Evolutionary conservation across 2,329 filamentous ascomycete species (phyloP), one percentile per base, ranked within the genome.

Genomic region (Dactylonectria macrodidyma): DNA sequence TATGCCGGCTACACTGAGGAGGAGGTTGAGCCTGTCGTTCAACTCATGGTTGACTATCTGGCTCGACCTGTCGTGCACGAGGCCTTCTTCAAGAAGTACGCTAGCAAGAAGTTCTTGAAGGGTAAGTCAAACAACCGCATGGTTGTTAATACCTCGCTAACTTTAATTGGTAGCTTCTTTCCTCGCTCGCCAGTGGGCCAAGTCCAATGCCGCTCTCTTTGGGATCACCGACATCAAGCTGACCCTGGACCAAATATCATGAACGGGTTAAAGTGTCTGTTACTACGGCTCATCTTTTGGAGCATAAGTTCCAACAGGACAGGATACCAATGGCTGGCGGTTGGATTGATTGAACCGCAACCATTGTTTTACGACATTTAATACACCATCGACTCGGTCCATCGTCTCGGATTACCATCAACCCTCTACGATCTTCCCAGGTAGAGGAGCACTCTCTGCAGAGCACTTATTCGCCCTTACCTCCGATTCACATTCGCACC

Each of bases 11-110:
- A 98, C 82, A 92, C 89, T 3, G 95, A 98, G 81, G 91, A 95
- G 54, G 94, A 99, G 82, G 95, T 99, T 74, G 90, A 95, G 80
- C 95, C 95, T 11, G 93, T 98, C 47, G 94, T 97, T 78, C 89
- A 92, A 76, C 88, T 98, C 68, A 98, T 99, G 95, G 91, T 99
- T 69, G 95, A 99, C 81, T 99, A 99, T 80, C 91, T 99, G 46
- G 93, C 93, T 66, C 91, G 93, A 12, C 96, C 95, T 30, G 93
- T 98, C 61, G 89, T 92, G 50, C 96, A 99, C 78, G 95, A 98
- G 81, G 97, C 96, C 44, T 98, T 99, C 87, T 98, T 98, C 88
- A 97, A 97, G 89, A 99, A 99, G 84, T 99, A 99, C 81, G 96
- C 96, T 64, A 97, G 94, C 89, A 99, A 98, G 88, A 98, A 97